These are phyloP conservation scores for Achaetomiella virescens DNA, from an alignment of 495 filamentous ascomycete species.

Conservation along the genomic window DNA sequence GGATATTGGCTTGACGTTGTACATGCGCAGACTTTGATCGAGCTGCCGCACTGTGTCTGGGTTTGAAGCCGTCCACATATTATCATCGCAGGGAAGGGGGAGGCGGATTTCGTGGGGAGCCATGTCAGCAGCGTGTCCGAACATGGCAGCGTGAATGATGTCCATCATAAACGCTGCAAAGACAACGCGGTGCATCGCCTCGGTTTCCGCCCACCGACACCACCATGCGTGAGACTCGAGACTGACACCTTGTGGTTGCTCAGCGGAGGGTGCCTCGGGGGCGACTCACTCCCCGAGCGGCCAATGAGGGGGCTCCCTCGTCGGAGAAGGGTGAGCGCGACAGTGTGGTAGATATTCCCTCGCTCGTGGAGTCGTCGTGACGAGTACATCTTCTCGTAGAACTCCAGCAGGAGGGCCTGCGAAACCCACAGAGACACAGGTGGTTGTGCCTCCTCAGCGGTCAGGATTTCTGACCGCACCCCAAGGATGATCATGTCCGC, in stretches of 20 bases:
- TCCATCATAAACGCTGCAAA: constrained; percentile 96
- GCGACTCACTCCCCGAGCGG: constrained; percentile 79
- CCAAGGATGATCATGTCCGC: constrained; percentile 80
- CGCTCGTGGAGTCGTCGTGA: constrained; percentile 85
- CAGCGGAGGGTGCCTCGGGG: constrained; percentile 58
- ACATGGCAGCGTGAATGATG: constrained; percentile 93
- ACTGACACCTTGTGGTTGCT: constrained; percentile 42
- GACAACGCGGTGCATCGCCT: constrained; percentile 83
- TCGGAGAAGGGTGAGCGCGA: constrained; percentile 86
- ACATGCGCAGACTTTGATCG: constrained; percentile 74
- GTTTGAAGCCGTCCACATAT: constrained; percentile 85
- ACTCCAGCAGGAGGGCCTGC: constrained; percentile 81
- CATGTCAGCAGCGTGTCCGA: constrained; percentile 93
- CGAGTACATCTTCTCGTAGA: constrained; percentile 95
- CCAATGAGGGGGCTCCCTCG: constrained; percentile 89
- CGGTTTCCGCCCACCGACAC: constrained; percentile 91
- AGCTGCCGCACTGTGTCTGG: constrained; percentile 77
- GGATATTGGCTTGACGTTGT: constrained; percentile 75
- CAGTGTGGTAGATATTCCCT: constrained; percentile 94
- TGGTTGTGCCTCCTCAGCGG: constrained; percentile 76
- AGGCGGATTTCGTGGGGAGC: constrained; percentile 91
- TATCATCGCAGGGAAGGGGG: constrained; percentile 91
- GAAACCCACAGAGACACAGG: constrained; percentile 94
- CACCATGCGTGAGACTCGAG: constrained; percentile 79
- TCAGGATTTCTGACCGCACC: constrained; percentile 80